Evolutionary conservation across 176 grass and related monocot species (phyloP), one percentile per base, ranked within the genome.

Genomic region (Zoysia japonica): DNA sequence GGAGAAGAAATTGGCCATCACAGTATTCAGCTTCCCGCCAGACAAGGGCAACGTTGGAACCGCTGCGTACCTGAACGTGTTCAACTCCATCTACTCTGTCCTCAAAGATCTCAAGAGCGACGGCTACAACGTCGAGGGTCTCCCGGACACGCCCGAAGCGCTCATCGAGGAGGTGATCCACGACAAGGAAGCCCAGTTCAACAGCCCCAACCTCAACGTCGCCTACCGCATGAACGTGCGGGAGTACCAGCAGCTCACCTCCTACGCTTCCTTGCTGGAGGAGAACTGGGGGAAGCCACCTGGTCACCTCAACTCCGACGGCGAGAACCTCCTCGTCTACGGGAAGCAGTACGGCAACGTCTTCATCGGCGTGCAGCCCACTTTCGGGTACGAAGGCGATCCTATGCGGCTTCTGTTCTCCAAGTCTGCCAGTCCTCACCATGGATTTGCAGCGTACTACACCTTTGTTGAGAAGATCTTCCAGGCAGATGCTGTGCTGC

Each of bases 141-240:
- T 98, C 28, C 96, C 96, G 3, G 92, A 94, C 15, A 82, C 93
- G 19, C 13, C 35, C 1, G 96, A 95, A 68, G 90, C 71, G 36
- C 88, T 99, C 37, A 93, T 99, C 60, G 92, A 99, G 74, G 96
- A 93, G 13, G 90, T 99, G 73, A 99, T 99, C 72, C 96, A 99
- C 19, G 96, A 99, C 82, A 99, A 99, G 86, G 96, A 99, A 43
- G 96, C 96, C 64, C 93, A 99, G 77, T 99, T 99, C 84, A 99
- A 89, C 86, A 99, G 92, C 48, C 96, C 96, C 35, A 95, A 91
- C 84, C 96, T 99, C 11, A 99, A 99, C 73, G 85, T 99, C 4
- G 96, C 87, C 16, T 92, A 99, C 84, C 77, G 71, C 68, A 99
- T 99, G 96, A 89, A 87, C n/a, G 84, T 95, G 61, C 72, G 92